These are phyloP conservation scores for Tuber melanosporum DNA, from an alignment of 495 filamentous ascomycete genomes.

Conservation along the genomic window DNA sequence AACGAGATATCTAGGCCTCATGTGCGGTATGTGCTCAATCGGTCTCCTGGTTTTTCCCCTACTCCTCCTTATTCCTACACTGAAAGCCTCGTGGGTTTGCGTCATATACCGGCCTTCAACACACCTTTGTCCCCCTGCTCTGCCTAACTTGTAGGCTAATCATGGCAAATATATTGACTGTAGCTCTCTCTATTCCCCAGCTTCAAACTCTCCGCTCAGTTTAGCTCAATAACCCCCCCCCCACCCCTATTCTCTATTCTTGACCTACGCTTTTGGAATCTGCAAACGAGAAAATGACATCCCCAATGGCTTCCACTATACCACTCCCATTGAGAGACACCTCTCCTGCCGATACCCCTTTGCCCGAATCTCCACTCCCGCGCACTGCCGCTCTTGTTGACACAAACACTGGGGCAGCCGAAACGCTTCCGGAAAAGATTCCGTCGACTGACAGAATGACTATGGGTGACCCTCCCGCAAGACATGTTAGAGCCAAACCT, in stretches of 20 bases:
- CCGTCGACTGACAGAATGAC: neutral
- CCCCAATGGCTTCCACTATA: neutral
- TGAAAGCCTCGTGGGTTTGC: neutral
- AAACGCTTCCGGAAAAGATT: neutral
- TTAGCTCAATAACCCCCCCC: neutral
- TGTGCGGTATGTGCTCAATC: conserved; percentile 4
- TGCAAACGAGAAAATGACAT: neutral
- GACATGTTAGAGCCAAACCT: conserved; percentile 1
- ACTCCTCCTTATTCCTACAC: neutral
- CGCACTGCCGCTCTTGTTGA: neutral
- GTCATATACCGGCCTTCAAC: neutral
- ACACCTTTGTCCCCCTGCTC: neutral
- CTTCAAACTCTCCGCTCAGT: neutral
- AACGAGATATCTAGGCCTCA: neutral
- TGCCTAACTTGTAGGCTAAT: neutral
- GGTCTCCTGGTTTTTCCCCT: neutral
- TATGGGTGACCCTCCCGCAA: neutral
- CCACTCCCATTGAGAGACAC: neutral
- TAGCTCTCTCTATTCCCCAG: neutral
- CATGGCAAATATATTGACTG: conserved; percentile 1
- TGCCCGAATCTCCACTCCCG: neutral
- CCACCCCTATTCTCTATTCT: neutral
- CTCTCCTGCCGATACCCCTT: neutral
- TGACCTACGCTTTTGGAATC: neutral
- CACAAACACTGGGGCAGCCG: neutral